phyloP scores from a whole-genome alignment of 2,329 filamentous ascomycete genomes.

The Colletotrichum sp. region DNA sequence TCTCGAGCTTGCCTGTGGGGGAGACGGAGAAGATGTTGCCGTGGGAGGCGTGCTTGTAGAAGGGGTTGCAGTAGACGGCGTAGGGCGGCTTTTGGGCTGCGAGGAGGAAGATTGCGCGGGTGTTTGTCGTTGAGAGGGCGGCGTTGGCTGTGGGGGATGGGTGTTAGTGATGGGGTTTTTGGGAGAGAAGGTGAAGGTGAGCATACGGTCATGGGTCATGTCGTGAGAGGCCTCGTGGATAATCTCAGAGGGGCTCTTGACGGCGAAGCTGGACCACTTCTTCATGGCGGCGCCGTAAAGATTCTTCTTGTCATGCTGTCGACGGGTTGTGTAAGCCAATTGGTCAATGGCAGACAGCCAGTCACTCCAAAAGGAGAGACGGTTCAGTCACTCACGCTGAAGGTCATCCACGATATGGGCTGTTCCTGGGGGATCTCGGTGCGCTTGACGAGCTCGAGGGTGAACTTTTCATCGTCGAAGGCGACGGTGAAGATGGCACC shows the following conservation, averaged over 20 bases:
- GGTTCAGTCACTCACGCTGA: conserved; percentile 66
- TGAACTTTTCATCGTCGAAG: conserved; percentile 83
- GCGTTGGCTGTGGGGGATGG: conserved; percentile 62
- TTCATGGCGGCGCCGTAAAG: conserved; percentile 94
- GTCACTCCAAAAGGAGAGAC: background rate
- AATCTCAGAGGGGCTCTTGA: conserved; percentile 78
- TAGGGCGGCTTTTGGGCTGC: conserved; percentile 80
- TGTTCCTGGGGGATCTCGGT: conserved; percentile 83
- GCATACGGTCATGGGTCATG: conserved; percentile 76
- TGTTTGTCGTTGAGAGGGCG: conserved; percentile 74
- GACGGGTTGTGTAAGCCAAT: conserved; percentile 21
- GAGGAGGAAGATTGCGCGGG: conserved; percentile 87
- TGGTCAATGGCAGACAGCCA: background rate
- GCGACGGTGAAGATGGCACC: conserved; percentile 89
- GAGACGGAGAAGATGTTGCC: conserved; percentile 78
- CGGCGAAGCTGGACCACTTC: conserved; percentile 85
- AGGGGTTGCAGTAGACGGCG: conserved; percentile 87
- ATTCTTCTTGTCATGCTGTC: conserved; percentile 80
- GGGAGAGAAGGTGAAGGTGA: background rate
- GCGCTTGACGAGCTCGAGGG: conserved; percentile 77
- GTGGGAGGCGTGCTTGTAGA: conserved; percentile 84
- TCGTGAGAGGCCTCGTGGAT: conserved; percentile 76
- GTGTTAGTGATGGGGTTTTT: conserved; percentile 1
- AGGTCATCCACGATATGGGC: conserved; percentile 93
- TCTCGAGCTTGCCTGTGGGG: conserved; percentile 59